Base-by-base conservation (phyloP, 2,329 filamentous ascomycete species). In the Penicillium freii region DNA sequence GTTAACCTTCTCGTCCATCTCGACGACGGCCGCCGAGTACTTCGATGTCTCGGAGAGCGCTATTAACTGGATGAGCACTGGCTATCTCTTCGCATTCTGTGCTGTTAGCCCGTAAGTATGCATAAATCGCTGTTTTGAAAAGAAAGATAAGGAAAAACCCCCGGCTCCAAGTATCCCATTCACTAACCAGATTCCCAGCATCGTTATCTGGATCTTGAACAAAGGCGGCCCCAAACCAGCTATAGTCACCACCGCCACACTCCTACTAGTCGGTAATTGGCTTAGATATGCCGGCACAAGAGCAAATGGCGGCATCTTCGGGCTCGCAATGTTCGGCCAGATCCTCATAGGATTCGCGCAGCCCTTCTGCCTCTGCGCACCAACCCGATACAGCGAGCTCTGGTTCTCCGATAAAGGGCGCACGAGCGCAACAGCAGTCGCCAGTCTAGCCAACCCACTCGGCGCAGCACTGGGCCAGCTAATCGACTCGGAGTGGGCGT, bases 11-110 rank as follows among this genome's bases (percentile, higher is more conserved):
- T 89, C 92, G 2, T 89, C 93, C 40, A 87, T 96, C 33, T 91
- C 91, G 1, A 84, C 84, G 34, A 85, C 87, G 23, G 83, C 91
- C 1, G 86, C 92, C 0, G 66, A 80, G 25, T 96, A 92, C 78
- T 97, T 95, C 71, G 65, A 78, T 51, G 90, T 92, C 13, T 82
- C 82, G 34, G 87, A 92, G 69, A 87, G 84, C 17, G 84, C 84
- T 33, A 88, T 97, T 76, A 97, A 97, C 76, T 97, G 94, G 94
- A 82, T 96, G 61, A 92, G 88, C 69, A 97, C 89, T 0, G 87
- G 82, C 39, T 96, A 95, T 71, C 81, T 96, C 48, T 93, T 97
- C 71, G 81, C 92, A 51, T 97, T 96, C 69, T 85, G 89, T 44
- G 80, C 83, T 64, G 80, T 87, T 42, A 86, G 86, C 46, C 93